Evolutionary conservation across 2,329 filamentous ascomycete species (phyloP).

Genomic region (Geosmithia flava): DNA sequence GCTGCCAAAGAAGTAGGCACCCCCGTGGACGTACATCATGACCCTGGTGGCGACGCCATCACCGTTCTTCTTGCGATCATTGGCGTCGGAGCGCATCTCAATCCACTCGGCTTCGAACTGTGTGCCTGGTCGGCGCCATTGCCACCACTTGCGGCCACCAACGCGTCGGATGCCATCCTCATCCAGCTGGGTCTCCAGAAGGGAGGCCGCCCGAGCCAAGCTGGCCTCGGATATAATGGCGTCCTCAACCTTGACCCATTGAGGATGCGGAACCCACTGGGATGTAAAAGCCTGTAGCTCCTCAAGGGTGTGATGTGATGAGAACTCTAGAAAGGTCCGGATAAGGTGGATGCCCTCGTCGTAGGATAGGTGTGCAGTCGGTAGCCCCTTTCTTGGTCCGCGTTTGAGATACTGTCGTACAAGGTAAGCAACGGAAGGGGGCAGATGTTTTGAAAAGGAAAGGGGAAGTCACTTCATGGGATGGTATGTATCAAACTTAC

Average conservation of each 20-base stretch:
- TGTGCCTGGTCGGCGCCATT: conserved; percentile 60
- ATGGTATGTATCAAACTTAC: conserved; percentile 33
- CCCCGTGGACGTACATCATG: conserved; percentile 91
- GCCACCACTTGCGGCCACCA: conserved; percentile 80
- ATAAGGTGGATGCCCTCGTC: conserved; percentile 84
- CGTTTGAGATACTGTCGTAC: conserved; percentile 63
- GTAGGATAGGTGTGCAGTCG: conserved; percentile 85
- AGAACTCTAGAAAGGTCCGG: conserved; percentile 72
- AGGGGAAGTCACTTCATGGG: not conserved
- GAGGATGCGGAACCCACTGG: conserved; percentile 82
- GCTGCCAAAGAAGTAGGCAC: conserved; percentile 90
- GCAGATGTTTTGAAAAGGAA: not conserved
- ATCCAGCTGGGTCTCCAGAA: conserved; percentile 65
- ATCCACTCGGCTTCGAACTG: conserved; percentile 83
- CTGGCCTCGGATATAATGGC: conserved; percentile 52
- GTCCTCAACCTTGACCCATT: conserved; percentile 73
- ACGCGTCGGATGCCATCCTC: conserved; percentile 60
- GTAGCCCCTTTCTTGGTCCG: conserved; percentile 61
- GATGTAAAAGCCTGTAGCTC: conserved; percentile 84
- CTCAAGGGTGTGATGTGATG: conserved; percentile 83
- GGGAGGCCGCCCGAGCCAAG: conserved; percentile 51
- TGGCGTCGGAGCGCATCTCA: conserved; percentile 71
- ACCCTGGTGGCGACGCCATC: conserved; percentile 53
- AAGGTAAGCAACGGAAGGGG: not conserved
- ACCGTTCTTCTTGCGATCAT: conserved; percentile 51